A percentile compares a stretch with the other conserved stretches of the same genome.
Evolutionary conservation across 768 basidiomycete genomes (phyloP).

Genomic region (Tephrocybe sp.): DNA sequence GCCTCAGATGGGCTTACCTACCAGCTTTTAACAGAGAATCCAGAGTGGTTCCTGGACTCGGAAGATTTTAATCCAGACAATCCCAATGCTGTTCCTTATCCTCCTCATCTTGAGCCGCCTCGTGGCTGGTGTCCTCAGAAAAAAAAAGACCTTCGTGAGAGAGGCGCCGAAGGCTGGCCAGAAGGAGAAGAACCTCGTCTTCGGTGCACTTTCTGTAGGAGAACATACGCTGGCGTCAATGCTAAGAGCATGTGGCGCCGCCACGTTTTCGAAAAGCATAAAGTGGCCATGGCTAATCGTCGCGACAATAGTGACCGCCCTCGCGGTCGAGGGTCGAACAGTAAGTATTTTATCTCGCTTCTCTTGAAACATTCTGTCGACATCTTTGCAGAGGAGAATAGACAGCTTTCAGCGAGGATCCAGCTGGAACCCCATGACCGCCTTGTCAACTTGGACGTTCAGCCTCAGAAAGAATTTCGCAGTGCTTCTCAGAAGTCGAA

Average conservation of each 20-base stretch:
- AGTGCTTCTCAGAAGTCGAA: constrained; percentile 39
- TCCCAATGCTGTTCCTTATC: constrained; percentile 62
- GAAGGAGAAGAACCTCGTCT: constrained; percentile 79
- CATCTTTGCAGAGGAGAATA: constrained; percentile 53
- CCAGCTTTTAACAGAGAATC: constrained; percentile 67
- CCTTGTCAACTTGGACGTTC: constrained; percentile 37
- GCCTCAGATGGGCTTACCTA: constrained; percentile 71
- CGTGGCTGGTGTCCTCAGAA: constrained; percentile 86
- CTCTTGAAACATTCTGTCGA: constrained; percentile 1
- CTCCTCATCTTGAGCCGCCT: constrained; percentile 75
- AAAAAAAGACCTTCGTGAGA: constrained; percentile 73
- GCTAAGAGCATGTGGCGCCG: constrained; percentile 91
- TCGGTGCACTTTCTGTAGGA: constrained; percentile 80
- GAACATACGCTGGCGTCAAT: constrained; percentile 83
- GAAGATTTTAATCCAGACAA: constrained; percentile 59
- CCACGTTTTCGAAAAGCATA: constrained; percentile 88
- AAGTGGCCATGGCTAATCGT: constrained; percentile 86
- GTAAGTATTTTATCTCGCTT: constrained; percentile 37
- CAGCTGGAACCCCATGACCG: constrained; percentile 40
- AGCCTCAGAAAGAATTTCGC: constrained; percentile 34
- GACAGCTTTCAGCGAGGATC: constrained; percentile 25
- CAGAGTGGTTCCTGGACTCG: constrained; percentile 77
- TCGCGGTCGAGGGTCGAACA: constrained; percentile 61
- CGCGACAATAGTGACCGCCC: constrained; percentile 66
- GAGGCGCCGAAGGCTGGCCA: constrained; percentile 69